Evolutionary conservation across 1,139 yeast species (phyloP).

Genomic region (Pichia sp.): DNA sequence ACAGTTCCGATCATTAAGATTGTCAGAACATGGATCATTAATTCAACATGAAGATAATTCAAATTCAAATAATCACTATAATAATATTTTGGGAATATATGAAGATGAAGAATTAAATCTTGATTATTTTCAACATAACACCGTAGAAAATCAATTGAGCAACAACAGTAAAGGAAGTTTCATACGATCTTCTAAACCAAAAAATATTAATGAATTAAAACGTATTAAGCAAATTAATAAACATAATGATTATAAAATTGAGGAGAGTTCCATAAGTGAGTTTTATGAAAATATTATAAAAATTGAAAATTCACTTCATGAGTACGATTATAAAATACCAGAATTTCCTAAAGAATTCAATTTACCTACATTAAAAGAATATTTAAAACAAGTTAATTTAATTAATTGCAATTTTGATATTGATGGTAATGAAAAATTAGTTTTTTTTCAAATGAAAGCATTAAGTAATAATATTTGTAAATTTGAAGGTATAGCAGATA

Average conservation of each 20-base stretch:
- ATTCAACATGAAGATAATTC: constrained; percentile 6
- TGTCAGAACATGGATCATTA: constrained; percentile 14
- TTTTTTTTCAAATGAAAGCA: constrained; percentile 2
- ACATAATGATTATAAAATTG: background rate
- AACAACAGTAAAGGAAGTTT: background rate
- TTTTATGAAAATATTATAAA: constrained; percentile 2
- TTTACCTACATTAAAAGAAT: background rate
- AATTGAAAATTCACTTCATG: background rate
- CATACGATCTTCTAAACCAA: background rate
- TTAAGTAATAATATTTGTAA: constrained; percentile 4
- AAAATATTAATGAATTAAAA: background rate
- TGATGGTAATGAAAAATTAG: background rate
- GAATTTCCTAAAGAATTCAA: constrained; percentile 3
- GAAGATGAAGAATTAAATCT: constrained; percentile 11
- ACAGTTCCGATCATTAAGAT: constrained; percentile 5
- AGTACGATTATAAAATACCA: constrained; percentile 3
- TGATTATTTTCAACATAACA: too few relatives aligned
- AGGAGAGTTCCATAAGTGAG: background rate
- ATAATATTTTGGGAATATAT: background rate
- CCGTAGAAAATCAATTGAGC: background rate
- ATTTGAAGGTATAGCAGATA: constrained; percentile 9
- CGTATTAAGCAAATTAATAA: background rate
- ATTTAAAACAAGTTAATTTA: constrained; percentile 4
- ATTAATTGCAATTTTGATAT: constrained; percentile 5
- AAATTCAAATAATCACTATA: background rate